Percentiles rank a stretch among this genome's conserved stretches.
These are phyloP conservation scores for Globisporangium emineosum DNA, from an alignment of 352 stramenopile genomes.

Conservation along the genomic window DNA sequence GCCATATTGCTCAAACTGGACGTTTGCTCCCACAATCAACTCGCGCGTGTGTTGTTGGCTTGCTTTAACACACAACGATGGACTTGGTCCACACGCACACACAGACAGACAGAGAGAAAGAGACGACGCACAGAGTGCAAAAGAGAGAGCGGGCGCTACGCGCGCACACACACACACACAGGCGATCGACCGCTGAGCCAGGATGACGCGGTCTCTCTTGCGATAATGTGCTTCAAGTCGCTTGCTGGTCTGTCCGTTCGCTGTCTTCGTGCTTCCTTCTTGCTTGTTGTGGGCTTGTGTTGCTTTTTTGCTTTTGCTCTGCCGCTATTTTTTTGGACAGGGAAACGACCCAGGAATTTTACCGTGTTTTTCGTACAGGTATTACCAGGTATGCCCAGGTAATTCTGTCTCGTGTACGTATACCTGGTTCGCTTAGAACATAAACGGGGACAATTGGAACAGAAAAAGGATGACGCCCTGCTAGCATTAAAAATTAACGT, in stretches of 20 bases:
- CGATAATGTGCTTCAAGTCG: not conserved
- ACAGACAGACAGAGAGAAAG: not conserved
- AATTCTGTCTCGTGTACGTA: too few relatives aligned
- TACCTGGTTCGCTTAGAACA: too few relatives aligned
- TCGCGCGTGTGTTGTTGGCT: not conserved
- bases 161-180: too few relatives aligned
- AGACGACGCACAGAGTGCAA: not conserved
- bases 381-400: too few relatives aligned
- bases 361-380: too few relatives aligned
- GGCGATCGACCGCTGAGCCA: not conserved
- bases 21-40: slow-evolving; percentile 1
- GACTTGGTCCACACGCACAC: too few relatives aligned
- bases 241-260: not conserved
- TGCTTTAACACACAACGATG: too few relatives aligned
- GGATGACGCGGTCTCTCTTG: not conserved
- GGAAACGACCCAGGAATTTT: too few relatives aligned
- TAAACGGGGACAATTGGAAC: too few relatives aligned
- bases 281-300: not conserved
- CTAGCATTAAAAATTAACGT: too few relatives aligned
- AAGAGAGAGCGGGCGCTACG: not conserved
- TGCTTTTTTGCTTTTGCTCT: too few relatives aligned
- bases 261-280: not conserved
- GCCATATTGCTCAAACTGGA: not conserved
- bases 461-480: too few relatives aligned
- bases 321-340: not conserved